phyloP scores from a whole-genome alignment of 495 filamentous ascomycete species.

The Penicillium angulare region DNA sequence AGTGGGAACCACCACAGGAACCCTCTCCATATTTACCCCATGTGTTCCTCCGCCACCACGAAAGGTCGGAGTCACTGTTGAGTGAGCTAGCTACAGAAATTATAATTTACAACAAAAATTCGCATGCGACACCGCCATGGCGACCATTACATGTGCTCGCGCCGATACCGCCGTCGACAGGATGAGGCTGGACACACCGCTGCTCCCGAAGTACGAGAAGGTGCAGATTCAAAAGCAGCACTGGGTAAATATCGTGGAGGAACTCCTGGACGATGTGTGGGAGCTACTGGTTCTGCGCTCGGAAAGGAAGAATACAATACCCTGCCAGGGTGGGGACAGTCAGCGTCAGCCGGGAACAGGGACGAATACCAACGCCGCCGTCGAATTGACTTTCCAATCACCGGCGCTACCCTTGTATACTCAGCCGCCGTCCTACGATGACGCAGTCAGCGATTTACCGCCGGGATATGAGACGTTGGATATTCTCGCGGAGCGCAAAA shows the following conservation, averaged over 20 bases:
- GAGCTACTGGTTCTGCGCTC: constrained; percentile 3
- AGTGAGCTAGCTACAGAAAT: constrained; percentile 14
- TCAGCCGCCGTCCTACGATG: constrained; percentile 41
- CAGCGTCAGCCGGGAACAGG: constrained; percentile 8
- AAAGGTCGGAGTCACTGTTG: constrained; percentile 11
- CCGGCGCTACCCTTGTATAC: constrained; percentile 21
- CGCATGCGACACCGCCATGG: constrained; percentile 24
- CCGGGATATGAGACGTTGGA: constrained; percentile 39
- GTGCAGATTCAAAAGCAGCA: constrained; percentile 1
- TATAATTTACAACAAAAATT: neutral
- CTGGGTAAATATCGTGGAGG: constrained; percentile 7
- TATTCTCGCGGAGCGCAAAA: constrained; percentile 28
- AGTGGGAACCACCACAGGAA: constrained; percentile 10
- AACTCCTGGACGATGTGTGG: constrained; percentile 15
- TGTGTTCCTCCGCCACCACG: constrained; percentile 16
- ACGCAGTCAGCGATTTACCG: constrained; percentile 41
- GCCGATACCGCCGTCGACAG: no score
- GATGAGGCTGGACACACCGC: no score
- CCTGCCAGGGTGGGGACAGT: neutral
- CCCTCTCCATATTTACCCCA: constrained; percentile 8
- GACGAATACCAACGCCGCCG: neutral
- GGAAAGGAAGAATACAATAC: no score
- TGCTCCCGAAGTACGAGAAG: no score
- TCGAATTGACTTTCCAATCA: constrained; percentile 13
- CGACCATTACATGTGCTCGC: constrained; percentile 5